Base-by-base conservation (phyloP, 768 basidiomycete genomes). In the Macrolepiota albuminosa region DNA sequence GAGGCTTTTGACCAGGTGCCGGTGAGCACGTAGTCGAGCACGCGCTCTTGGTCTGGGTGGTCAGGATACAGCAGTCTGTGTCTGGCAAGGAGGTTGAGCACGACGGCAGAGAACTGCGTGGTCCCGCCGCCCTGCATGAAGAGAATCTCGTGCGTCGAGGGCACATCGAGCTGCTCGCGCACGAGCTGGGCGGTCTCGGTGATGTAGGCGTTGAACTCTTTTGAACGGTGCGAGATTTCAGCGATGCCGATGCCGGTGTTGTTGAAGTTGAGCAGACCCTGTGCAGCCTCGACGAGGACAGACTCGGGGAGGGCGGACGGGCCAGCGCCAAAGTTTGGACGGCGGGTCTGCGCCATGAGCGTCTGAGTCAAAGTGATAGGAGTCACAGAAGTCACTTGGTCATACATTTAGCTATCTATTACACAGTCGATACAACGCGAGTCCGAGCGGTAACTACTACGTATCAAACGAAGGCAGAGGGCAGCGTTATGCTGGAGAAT, bases 111-210 rank as follows among this genome's bases (percentile, higher is more conserved):
- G 78, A 98, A 98, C 74, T 98, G 94, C 31, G 79, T 84, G 0
- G 91, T 87, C 14, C 93, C 97, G 34, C 97, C 97, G 46, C 97
- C 97, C 75, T 98, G 95, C 40, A 93, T 84, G 79, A 98, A 95
- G 39, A 99, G 82, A 67, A 99, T 82, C 52, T 81, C 76, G 76
- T 98, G 95, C 10, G 88, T 89, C 43, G 82, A 70, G 9, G 97
- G 96, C 37, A 99, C 86, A 16, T 81, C 74, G 60, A 98, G 87
- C 67, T 95, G 88, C 14, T 74, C 76, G 59, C 93, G 85, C 62
- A 94, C 84, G 68, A 85, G 83, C 40, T 75, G 71, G 73, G 88
- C 85, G 68, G 88, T 77, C 53, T 78, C 71, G 58, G 78, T 75
- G 63, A 95, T 72, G 73, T 88, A 89, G 24, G 81, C 78, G 55